phyloP scores from a whole-genome alignment of 1,139 yeast species.

The Debaryomyces singareniensis region DNA sequence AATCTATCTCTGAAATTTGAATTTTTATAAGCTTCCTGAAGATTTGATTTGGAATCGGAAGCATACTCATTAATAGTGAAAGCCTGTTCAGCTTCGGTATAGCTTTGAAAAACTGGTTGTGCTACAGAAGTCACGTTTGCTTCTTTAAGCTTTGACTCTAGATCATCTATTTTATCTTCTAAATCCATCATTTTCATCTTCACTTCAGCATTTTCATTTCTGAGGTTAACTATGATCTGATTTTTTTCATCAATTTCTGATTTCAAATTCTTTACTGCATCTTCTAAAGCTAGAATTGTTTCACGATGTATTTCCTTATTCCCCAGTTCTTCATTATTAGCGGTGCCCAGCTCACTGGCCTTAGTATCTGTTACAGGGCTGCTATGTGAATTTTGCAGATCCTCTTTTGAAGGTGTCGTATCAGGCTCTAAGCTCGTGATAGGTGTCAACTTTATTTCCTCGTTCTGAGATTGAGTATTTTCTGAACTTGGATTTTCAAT shows the following conservation, averaged over 20 bases:
- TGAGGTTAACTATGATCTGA: slow-evolving; percentile 29
- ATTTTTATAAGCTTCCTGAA: slow-evolving; percentile 11
- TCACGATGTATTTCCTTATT: no score
- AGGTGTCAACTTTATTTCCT: slow-evolving; percentile 3
- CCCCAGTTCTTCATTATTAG: not conserved
- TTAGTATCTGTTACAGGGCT: no score
- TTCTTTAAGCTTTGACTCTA: slow-evolving; percentile 17
- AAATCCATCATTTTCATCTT: slow-evolving; percentile 44
- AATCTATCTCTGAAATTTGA: slow-evolving; percentile 36
- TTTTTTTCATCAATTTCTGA: slow-evolving; percentile 25
- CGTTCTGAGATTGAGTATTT: slow-evolving; percentile 4
- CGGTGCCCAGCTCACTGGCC: no score
- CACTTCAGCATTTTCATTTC: slow-evolving; percentile 41
- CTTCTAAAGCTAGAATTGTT: no score
- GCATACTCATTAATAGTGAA: slow-evolving; percentile 32
- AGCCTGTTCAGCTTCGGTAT: slow-evolving; percentile 28
- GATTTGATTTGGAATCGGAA: slow-evolving; percentile 22
- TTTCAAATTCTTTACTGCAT: slow-evolving; percentile 16
- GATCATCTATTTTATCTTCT: slow-evolving; percentile 23
- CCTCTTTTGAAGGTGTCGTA: no score
- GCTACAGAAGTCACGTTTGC: slow-evolving; percentile 8
- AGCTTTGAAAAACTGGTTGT: slow-evolving; percentile 6
- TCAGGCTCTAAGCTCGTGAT: no score
- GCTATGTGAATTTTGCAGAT: no score
- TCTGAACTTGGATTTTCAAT: slow-evolving; percentile 1